A percentile compares a stretch with the other conserved stretches of the same genome.
phyloP scores from a whole-genome alignment of 139 green algal species.

The Micractinium conductrix region DNA sequence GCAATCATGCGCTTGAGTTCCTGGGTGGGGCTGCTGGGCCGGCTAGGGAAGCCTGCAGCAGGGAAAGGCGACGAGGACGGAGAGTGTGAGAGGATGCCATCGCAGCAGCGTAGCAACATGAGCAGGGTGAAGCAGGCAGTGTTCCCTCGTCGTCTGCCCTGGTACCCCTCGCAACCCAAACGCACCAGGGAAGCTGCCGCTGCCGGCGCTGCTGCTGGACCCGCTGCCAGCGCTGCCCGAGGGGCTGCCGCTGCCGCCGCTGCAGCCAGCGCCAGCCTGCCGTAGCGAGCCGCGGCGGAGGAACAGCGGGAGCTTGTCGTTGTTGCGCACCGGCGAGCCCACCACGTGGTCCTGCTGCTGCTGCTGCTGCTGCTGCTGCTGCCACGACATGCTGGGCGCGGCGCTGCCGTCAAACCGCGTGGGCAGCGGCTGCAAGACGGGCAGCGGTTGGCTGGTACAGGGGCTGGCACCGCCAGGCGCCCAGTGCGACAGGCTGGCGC shows the following conservation, averaged over 20 bases:
- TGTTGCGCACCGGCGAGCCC: constrained; percentile 8
- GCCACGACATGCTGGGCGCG: not conserved
- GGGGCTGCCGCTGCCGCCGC: too few relatives aligned
- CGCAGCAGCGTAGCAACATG: too few relatives aligned
- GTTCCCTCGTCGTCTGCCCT: too few relatives aligned
- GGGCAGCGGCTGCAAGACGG: not conserved
- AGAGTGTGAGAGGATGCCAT: too few relatives aligned
- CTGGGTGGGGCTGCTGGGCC: constrained; percentile 12
- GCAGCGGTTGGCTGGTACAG: constrained; percentile 2
- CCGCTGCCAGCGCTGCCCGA: not conserved
- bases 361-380: constrained; percentile 2
- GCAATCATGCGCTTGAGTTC: constrained; percentile 18
- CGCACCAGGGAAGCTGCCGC: constrained; percentile 35
- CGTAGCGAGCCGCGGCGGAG: constrained; percentile 15
- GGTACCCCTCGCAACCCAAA: too few relatives aligned
- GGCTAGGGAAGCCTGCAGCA: constrained; percentile 3
- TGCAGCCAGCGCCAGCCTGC: not conserved
- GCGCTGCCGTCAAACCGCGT: too few relatives aligned
- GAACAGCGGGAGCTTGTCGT: constrained; percentile 25
- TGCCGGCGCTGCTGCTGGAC: not conserved
- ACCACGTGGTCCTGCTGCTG: constrained; percentile 11
- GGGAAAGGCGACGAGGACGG: too few relatives aligned
- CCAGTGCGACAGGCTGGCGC: constrained; percentile 22
- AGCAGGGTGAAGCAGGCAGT: too few relatives aligned
- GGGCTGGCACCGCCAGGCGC: not conserved